Evolutionary conservation across 2,329 filamentous ascomycete genomes (phyloP).

Genomic region (Exserohilum rostratum): DNA sequence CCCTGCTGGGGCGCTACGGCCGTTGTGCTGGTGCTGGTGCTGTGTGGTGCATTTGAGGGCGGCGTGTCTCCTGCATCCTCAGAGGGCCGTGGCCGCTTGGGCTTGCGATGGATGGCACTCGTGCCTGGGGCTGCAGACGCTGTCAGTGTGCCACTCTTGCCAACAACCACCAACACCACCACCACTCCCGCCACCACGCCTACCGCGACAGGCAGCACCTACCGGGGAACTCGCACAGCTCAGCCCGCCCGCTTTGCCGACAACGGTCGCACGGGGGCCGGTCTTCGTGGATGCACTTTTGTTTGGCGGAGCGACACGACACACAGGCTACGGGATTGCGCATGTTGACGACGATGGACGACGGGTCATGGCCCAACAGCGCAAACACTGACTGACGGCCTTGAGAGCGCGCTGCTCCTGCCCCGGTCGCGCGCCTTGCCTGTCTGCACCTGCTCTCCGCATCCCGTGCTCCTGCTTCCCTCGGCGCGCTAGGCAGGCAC

Average conservation of each 20-base stretch:
- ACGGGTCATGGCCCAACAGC: not conserved
- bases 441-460: slow-evolving; percentile 5
- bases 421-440: slow-evolving; percentile 1
- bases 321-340: slow-evolving; percentile 50
- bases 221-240: slow-evolving; percentile 35
- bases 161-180: not conserved
- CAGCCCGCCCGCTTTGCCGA: slow-evolving; percentile 39
- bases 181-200: not conserved
- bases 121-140: slow-evolving; percentile 45
- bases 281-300: slow-evolving; percentile 50
- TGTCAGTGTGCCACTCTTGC: not conserved
- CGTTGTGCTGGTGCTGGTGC: slow-evolving; percentile 1
- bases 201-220: not conserved
- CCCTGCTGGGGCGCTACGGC: slow-evolving; percentile 19
- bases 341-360: slow-evolving; percentile 27
- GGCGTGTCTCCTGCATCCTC: slow-evolving; percentile 30
- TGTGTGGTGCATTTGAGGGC: slow-evolving; percentile 7
- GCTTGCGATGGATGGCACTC: slow-evolving; percentile 44
- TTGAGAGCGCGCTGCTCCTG: not conserved
- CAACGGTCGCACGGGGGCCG: slow-evolving; percentile 49
- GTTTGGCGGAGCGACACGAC: slow-evolving; percentile 48
- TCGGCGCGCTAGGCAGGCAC: slow-evolving; percentile 2
- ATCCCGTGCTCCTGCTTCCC: slow-evolving; percentile 4
- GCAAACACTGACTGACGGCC: not conserved
- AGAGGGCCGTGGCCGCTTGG: slow-evolving; percentile 44